phyloP scores from a whole-genome alignment of 1,284 basidiomycete species.

The Puccinia coronata region DNA sequence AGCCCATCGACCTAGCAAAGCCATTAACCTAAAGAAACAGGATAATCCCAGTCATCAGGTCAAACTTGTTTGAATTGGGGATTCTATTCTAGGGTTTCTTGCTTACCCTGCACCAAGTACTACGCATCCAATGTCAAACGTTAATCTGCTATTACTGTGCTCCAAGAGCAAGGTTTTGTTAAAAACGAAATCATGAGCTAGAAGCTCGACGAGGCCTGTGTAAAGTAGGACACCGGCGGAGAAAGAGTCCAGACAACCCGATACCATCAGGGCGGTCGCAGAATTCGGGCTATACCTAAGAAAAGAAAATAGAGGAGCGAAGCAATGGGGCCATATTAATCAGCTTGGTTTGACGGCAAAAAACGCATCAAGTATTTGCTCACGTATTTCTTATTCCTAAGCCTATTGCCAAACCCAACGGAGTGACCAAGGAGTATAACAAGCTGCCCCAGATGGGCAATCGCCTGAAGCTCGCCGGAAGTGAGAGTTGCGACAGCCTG shows the following conservation, averaged over 20 bases:
- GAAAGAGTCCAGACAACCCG: slow-evolving; percentile 57
- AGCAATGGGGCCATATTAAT: background rate
- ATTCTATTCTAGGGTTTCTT: background rate
- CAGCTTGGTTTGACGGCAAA: background rate
- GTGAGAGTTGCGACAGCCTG: slow-evolving; percentile 40
- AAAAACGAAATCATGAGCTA: slow-evolving; percentile 46
- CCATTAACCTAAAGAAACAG: slow-evolving; percentile 26
- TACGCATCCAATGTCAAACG: slow-evolving; percentile 15
- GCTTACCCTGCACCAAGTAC: slow-evolving; percentile 37
- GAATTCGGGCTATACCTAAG: slow-evolving; percentile 57
- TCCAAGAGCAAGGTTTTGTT: slow-evolving; percentile 42
- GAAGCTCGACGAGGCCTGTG: slow-evolving; percentile 56
- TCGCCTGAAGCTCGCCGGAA: background rate
- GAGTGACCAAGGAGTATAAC: slow-evolving; percentile 43
- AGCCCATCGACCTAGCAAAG: slow-evolving; percentile 44
- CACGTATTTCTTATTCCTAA: slow-evolving; percentile 42
- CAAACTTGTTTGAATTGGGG: too few species aligned
- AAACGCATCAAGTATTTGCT: too few species aligned
- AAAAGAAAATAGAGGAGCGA: background rate
- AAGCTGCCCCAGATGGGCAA: slow-evolving; percentile 13
- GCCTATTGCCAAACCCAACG: slow-evolving; percentile 37
- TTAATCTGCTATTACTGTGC: slow-evolving; percentile 24
- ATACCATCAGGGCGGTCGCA: slow-evolving; percentile 55
- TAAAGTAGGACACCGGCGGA: slow-evolving; percentile 59
- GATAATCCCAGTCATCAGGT: background rate